Evolutionary conservation across 768 basidiomycete genomes (phyloP).

Genomic region (Guyanaporus albipodus): DNA sequence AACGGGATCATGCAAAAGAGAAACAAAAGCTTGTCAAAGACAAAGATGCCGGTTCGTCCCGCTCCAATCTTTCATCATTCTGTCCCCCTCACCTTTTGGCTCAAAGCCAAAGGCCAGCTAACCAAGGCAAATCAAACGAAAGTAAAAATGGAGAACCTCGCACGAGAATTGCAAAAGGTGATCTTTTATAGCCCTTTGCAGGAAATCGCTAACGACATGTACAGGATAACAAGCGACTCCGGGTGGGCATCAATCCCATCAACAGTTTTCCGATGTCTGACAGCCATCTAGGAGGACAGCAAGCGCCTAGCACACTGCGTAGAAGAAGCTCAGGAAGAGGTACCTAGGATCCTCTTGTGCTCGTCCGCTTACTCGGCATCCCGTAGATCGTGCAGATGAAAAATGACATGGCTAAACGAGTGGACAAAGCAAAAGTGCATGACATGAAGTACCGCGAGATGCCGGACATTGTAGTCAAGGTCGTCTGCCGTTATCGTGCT

Average conservation of each 20-base stretch:
- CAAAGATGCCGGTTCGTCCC: conserved; percentile 73
- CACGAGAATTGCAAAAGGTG: conserved; percentile 87
- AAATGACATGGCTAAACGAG: conserved; percentile 74
- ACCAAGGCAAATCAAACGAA: conserved; percentile 88
- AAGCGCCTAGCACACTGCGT: conserved; percentile 75
- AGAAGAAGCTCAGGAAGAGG: conserved; percentile 87
- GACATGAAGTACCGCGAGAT: conserved; percentile 80
- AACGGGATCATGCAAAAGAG: conserved; percentile 88
- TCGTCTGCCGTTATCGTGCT: conserved; percentile 83
- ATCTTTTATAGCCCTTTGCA: conserved; percentile 2
- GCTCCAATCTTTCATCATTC: not conserved
- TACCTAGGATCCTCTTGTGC: conserved; percentile 23
- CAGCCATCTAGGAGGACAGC: conserved; percentile 66
- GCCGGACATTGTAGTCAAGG: conserved; percentile 89
- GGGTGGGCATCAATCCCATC: conserved; percentile 46
- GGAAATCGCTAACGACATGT: conserved; percentile 17
- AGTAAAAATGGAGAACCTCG: conserved; percentile 86
- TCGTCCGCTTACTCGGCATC: conserved; percentile 2
- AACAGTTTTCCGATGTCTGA: conserved; percentile 18
- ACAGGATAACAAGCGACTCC: conserved; percentile 85
- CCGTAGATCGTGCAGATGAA: conserved; percentile 76
- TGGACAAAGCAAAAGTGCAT: conserved; percentile 72
- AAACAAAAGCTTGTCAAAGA: conserved; percentile 89
- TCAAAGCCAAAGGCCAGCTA: conserved; percentile 72
- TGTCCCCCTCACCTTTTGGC: conserved; percentile 14